phyloP scores from a whole-genome alignment of 257 asterid species.

The Jacaranda copaia region DNA sequence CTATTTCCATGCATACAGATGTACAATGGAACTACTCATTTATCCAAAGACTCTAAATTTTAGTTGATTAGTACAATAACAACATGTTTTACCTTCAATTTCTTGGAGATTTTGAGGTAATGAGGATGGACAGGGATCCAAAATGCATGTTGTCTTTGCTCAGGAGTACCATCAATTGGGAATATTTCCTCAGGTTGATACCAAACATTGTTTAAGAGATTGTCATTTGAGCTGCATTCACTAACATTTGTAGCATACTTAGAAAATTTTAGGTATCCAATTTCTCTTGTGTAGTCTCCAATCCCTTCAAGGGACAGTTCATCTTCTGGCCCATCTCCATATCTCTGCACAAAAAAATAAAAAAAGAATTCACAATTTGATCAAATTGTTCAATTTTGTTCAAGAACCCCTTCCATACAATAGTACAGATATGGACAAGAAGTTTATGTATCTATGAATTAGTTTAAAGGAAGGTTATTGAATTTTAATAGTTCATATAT shows the following conservation, averaged over 20 bases:
- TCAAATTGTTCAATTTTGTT: too few relatives aligned
- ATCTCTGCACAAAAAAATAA: constrained; percentile 44
- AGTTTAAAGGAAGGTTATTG: too few relatives aligned
- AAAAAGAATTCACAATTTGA: too few relatives aligned
- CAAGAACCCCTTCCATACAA: too few relatives aligned
- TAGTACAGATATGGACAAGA: too few relatives aligned
- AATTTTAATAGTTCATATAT: too few relatives aligned
- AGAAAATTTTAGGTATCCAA: constrained; percentile 48
- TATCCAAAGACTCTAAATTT: too few relatives aligned
- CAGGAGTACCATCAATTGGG: constrained; percentile 58
- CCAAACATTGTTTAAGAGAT: constrained; percentile 60
- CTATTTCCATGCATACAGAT: too few relatives aligned
- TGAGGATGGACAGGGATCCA: constrained; percentile 55
- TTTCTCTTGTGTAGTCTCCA: constrained; percentile 60
- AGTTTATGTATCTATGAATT: too few relatives aligned
- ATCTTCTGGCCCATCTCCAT: constrained; percentile 56
- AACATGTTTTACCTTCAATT: constrained; percentile 42
- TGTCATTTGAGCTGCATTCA: constrained; percentile 27
- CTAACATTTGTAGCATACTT: constrained; percentile 37
- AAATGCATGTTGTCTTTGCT: constrained; percentile 56
- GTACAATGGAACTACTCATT: too few relatives aligned
- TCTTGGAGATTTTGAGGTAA: constrained; percentile 34
- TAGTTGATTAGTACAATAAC: too few relatives aligned
- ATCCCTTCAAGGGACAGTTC: constrained; percentile 53
- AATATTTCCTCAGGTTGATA: constrained; percentile 66